These are phyloP conservation scores for Exophiala phaeomuriformis DNA, from an alignment of 2,329 filamentous ascomycete species.

Conservation along the genomic window DNA sequence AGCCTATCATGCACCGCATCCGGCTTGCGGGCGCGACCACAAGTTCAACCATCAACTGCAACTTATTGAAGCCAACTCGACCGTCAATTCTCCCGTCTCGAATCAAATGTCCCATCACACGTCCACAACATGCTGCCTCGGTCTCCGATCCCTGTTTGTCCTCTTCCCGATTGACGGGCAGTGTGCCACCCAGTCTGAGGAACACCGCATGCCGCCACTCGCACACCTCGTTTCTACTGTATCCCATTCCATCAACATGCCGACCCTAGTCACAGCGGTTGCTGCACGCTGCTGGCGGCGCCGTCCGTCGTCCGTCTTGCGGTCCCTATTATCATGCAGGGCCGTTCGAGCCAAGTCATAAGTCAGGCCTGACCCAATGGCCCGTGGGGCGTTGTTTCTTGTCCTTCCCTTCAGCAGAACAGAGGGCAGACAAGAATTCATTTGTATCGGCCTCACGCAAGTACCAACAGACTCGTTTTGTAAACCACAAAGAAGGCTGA, in stretches of 20 bases:
- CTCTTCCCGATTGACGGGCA: background rate
- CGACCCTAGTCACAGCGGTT: conserved; percentile 18
- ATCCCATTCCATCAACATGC: conserved; percentile 3
- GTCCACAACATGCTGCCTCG: background rate
- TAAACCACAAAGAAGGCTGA: too few relatives aligned
- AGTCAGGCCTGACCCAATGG: conserved; percentile 1
- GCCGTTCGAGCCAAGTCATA: background rate
- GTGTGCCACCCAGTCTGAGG: background rate
- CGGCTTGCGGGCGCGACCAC: background rate
- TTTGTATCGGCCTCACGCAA: too few relatives aligned
- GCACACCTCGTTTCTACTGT: background rate
- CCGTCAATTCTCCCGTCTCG: background rate
- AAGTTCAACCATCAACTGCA: conserved; percentile 2
- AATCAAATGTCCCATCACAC: conserved; percentile 14
- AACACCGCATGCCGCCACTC: conserved; percentile 5
- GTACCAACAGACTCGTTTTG: too few relatives aligned
- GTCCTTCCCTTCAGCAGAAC: conserved; percentile 3
- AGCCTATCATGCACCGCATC: conserved; percentile 5
- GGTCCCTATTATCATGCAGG: conserved; percentile 1
- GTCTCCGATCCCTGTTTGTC: background rate
- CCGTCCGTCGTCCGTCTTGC: conserved; percentile 15
- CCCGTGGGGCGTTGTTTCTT: conserved; percentile 2
- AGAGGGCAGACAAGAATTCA: too few relatives aligned
- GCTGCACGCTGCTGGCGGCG: conserved; percentile 1
- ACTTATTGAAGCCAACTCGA: conserved; percentile 1